Percentiles rank a stretch among this genome's conserved stretches.
Conservation (phyloP, 1,139 yeast genomes). For the Hemisphaericaspora lyxosophila region DNA sequence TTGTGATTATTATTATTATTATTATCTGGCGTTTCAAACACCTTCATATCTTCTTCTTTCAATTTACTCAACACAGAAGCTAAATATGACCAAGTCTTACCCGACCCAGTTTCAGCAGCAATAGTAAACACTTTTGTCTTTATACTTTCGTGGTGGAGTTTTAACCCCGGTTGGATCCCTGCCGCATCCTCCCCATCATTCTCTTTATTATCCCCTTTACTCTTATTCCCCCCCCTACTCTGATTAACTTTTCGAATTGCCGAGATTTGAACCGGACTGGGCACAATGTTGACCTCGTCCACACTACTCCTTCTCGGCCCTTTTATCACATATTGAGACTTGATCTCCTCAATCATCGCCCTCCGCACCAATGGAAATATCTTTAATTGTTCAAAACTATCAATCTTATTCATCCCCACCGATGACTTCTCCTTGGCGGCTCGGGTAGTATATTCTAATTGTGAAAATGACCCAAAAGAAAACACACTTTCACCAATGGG, state of each 20-base stretch:
- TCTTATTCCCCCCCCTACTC: slow-evolving; percentile 20
- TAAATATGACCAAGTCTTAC: slow-evolving; percentile 90
- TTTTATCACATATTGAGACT: slow-evolving; percentile 43
- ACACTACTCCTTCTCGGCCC: slow-evolving; percentile 35
- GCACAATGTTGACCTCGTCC: slow-evolving; percentile 33
- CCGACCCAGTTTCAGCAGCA: slow-evolving; percentile 97
- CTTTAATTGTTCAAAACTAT: slow-evolving; percentile 61
- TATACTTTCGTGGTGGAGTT: slow-evolving; percentile 29
- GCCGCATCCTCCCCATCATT: slow-evolving; percentile 22
- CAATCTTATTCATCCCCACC: slow-evolving; percentile 48
- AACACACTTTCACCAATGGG: slow-evolving; percentile 8
- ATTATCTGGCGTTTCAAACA: slow-evolving; percentile 26
- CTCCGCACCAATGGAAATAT: slow-evolving; percentile 67
- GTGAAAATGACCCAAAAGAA: slow-evolving; percentile 28
- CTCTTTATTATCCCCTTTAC: slow-evolving; percentile 19
- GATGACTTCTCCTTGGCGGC: slow-evolving; percentile 18
- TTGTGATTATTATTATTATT: slow-evolving; percentile 28
- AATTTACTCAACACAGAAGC: slow-evolving; percentile 71
- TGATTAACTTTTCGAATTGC: slow-evolving; percentile 45
- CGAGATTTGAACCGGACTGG: slow-evolving; percentile 47
- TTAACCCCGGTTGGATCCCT: slow-evolving; percentile 28
- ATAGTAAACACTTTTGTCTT: slow-evolving; percentile 66
- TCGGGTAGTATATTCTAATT: slow-evolving; percentile 22
- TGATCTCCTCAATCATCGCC: slow-evolving; percentile 61
- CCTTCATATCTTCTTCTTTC: slow-evolving; percentile 50